These are phyloP conservation scores for Debaryomycetaceae sp. DNA, from an alignment of 1,139 yeast species.

Conservation along the genomic window DNA sequence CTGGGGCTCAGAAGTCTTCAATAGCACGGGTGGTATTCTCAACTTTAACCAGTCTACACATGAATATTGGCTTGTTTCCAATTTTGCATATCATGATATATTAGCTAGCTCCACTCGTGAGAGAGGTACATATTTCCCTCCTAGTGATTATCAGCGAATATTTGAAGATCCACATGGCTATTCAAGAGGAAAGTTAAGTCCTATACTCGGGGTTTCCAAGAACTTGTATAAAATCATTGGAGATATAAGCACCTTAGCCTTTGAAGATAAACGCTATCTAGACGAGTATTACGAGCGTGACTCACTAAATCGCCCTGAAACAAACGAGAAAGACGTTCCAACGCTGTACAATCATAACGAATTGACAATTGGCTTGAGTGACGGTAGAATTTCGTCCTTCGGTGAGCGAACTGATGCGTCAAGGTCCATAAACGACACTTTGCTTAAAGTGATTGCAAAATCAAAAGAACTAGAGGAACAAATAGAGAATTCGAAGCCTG, in stretches of 20 bases:
- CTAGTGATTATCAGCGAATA: conserved; percentile 53
- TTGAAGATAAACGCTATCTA: conserved; percentile 39
- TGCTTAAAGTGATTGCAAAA: conserved; percentile 1
- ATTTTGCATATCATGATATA: conserved; percentile 79
- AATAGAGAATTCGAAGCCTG: conserved; percentile 54
- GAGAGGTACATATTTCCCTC: conserved; percentile 55
- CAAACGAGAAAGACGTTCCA: conserved; percentile 1
- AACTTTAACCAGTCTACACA: conserved; percentile 51
- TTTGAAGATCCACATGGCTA: conserved; percentile 35
- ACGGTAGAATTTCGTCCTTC: not conserved
- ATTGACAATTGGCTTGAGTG: not conserved
- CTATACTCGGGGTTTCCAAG: conserved; percentile 70
- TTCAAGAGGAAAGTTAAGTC: conserved; percentile 50
- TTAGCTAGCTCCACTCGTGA: conserved; percentile 58
- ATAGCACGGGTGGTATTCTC: conserved; percentile 57
- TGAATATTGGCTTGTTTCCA: conserved; percentile 73
- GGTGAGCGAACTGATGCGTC: not conserved
- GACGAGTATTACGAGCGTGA: conserved; percentile 13
- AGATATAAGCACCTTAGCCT: conserved; percentile 61
- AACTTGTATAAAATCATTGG: conserved; percentile 64
- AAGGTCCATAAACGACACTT: conserved; percentile 7
- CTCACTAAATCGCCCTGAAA: conserved; percentile 1
- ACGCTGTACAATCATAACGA: not conserved
- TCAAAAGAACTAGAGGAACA: conserved; percentile 1
- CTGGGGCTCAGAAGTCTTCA: conserved; percentile 59